Base-by-base conservation (phyloP, 148 eudicot species). In the Spergularia bocconei region DNA sequence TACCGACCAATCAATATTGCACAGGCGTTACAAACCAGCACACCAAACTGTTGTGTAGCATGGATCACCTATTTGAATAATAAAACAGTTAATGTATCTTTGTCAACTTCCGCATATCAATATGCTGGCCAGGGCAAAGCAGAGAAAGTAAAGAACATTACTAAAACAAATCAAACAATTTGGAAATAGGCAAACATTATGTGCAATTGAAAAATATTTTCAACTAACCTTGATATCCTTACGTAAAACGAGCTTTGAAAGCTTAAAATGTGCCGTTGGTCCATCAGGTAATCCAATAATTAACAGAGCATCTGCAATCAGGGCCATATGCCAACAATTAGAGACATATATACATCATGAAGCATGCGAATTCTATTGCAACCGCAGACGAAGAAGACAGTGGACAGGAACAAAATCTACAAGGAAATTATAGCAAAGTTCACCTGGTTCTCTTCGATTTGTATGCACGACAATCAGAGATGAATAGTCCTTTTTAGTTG, bases 181-280 rank as follows among this genome's bases (percentile, higher is more conserved):
- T 44, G 48, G 48, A 44, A 44, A 44, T 44, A 44, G 48, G 8
- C 9, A 44, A 5, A 44, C 8, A 44, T 44, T 44, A 4, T 9
- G 6, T 44, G 17, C 7, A 13, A 39, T 51, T 52, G 38, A 1
- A 11, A 77, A 10, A 7, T 14, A 61, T 33, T 7, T 33, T 13
- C 15, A 47, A 74, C 76, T 52, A 51, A 94, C 98, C 97, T 91
- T 94, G 72, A 94, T 83, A 79, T 94, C 98, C 82, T 94, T 94
- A 73, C 96, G 89, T 73, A 94, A 81, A 70, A 86, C 87, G 80
- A 94, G 96, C 52, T 78, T 91, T 54, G 97, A 86, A 41, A 94
- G 93, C 82, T 94, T 94, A 82, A 94, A 94, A 82, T 94, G 98
- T 1, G 98, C 98, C 7, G 98, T 94, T 68, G 98, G 98, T 70